Evolutionary conservation across 768 basidiomycete species (phyloP).

Genomic region (Glaciozyma antarctica): DNA sequence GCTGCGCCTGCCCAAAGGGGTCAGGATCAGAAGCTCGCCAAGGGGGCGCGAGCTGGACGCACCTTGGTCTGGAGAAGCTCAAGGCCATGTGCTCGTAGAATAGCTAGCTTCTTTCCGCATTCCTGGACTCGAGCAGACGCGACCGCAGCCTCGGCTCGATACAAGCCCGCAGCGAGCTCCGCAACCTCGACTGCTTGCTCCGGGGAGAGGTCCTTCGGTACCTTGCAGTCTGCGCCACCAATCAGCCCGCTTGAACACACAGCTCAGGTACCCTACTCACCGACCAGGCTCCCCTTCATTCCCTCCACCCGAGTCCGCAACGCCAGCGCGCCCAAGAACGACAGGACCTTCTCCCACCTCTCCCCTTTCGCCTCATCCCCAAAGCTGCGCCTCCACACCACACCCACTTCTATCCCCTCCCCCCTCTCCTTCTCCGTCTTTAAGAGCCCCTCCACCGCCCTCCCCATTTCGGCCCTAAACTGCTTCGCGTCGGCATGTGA

Average conservation of each 20-base stretch:
- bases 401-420: neutral
- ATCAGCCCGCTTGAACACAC: no score
- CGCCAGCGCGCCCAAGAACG: neutral
- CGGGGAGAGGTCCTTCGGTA: no score
- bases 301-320: neutral
- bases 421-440: neutral
- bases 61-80: neutral
- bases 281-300: neutral
- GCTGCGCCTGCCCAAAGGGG: neutral
- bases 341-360: slow-evolving; percentile 39
- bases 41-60: neutral
- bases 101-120: neutral
- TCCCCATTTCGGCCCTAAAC: neutral
- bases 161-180: neutral
- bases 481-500: neutral
- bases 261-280: neutral
- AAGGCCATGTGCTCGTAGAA: neutral
- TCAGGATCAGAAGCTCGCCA: neutral
- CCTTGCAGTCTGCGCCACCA: no score
- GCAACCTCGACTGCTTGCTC: no score
- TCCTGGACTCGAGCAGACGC: neutral
- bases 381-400: slow-evolving; percentile 7
- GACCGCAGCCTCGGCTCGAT: neutral
- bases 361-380: slow-evolving; percentile 47
- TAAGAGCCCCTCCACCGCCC: neutral